Base-by-base conservation (phyloP, 768 basidiomycete species). In the Tylopilus intermedius region DNA sequence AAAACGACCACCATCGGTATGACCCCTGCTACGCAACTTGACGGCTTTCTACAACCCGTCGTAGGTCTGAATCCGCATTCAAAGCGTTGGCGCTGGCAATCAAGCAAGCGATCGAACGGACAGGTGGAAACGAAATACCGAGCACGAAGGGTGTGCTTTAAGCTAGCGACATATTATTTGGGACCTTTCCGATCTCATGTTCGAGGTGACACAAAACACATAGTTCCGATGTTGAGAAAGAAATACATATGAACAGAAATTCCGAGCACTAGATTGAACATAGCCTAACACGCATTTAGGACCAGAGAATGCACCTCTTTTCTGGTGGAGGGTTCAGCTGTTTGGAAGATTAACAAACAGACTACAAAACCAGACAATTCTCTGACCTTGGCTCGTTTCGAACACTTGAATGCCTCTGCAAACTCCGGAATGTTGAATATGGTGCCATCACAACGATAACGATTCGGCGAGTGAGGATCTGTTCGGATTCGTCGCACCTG, bases 1-100 rank as follows among this genome's bases (percentile, higher is more conserved):
- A 92, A 62, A 99, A 99, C 72, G 96, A 99, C 65, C 96, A 99
- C 69, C 96, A 98, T 72, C 84, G 90, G 95, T 94, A 63, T 54
- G 83, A 66, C 37, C 29, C 11, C 24, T 30, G 13, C 32, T 26
- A 10, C 11, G 24, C 37, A 38, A 5, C 21, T 21, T 48, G 9
- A 26, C n/a, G 39, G 47, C 35, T 40, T 46, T 39, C 46, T 51
- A 49, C 33, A 29, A 30, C n/a, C 8, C 35, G 13, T 27, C 39
- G 30, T 62, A 98, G 96, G 49, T 85, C 94, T 11, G 96, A 99
- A 71, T 93, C 94, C 3, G 93, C 95, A 4, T 99, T 99, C 82
- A 99, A 99, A 72, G 95, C 96, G 1, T 72, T 98, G 18, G 96
- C 96, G 0, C 76, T 99, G 33, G 96, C 95, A 8, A 94, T 99